Evolutionary conservation across 257 asterid genomes (phyloP).

Genomic region (Solanum sitiens): DNA sequence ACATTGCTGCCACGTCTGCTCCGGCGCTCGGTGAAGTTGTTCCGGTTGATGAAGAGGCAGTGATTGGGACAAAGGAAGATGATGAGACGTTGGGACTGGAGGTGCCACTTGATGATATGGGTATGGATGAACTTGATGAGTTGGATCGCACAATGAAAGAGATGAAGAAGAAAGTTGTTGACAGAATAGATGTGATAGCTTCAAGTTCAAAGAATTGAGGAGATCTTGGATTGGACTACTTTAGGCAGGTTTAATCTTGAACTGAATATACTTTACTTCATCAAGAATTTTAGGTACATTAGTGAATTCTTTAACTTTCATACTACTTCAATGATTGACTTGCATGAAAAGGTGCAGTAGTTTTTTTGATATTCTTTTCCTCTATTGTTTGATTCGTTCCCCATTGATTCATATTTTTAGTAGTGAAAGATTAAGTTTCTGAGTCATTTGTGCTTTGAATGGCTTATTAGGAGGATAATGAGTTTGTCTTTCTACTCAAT

Average conservation of each 20-base stretch:
- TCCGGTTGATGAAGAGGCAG: background rate
- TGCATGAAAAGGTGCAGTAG: background rate
- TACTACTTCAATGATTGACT: background rate
- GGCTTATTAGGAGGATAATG: background rate
- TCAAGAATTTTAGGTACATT: background rate
- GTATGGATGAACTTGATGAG: constrained; percentile 8
- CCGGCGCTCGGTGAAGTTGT: background rate
- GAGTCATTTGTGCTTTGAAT: background rate
- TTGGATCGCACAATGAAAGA: background rate
- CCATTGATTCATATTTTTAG: background rate
- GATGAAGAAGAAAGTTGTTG: constrained; percentile 8
- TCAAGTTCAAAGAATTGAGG: background rate
- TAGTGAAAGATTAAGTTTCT: background rate
- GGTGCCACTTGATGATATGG: background rate
- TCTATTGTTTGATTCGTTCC: background rate
- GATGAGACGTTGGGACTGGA: background rate
- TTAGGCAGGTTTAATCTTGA: background rate
- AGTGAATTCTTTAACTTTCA: background rate
- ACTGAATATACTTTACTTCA: background rate
- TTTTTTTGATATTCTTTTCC: background rate
- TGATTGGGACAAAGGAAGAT: background rate
- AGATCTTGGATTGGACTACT: background rate
- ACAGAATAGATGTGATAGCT: background rate
- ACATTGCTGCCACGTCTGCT: background rate
- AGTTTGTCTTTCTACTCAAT: background rate